Evolutionary conservation across 306 rosid species (phyloP).

Genomic region (Cercis canadensis): DNA sequence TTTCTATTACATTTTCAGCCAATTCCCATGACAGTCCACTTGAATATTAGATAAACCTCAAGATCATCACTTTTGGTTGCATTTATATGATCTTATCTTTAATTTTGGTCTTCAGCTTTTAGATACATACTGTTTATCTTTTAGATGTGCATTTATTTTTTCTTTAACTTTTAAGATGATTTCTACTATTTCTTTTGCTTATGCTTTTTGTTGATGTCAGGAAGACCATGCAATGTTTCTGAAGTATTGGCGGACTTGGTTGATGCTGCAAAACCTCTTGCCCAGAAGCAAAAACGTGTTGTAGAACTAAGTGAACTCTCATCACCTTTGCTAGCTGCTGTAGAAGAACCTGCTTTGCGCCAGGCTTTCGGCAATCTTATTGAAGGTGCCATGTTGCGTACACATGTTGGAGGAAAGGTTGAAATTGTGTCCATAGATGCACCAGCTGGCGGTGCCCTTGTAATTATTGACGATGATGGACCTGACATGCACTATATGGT

Average conservation of each 20-base stretch:
- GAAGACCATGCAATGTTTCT: slow-evolving; percentile 95
- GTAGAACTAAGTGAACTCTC: slow-evolving; percentile 66
- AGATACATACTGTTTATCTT: slow-evolving; percentile 18
- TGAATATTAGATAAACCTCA: slow-evolving; percentile 18
- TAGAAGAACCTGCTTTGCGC: slow-evolving; percentile 91
- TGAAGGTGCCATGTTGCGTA: slow-evolving; percentile 86
- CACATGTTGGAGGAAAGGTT: slow-evolving; percentile 86
- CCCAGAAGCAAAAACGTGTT: slow-evolving; percentile 64
- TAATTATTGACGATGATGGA: slow-evolving; percentile 89
- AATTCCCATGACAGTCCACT: slow-evolving; percentile 8
- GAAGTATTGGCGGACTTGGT: slow-evolving; percentile 78
- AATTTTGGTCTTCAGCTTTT: slow-evolving; percentile 6
- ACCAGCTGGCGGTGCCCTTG: slow-evolving; percentile 93
- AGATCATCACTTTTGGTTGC: slow-evolving; percentile 17
- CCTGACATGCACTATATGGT: slow-evolving; percentile 99
- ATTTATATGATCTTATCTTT: slow-evolving; percentile 7
- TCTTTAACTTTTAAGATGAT: slow-evolving; percentile 14
- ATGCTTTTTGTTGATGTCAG: slow-evolving; percentile 71
- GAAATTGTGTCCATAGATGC: slow-evolving; percentile 77
- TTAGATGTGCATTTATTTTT: slow-evolving; percentile 18
- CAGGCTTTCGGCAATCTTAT: slow-evolving; percentile 95
- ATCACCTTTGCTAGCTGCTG: slow-evolving; percentile 68
- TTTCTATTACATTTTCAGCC: background rate
- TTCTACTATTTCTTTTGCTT: slow-evolving; percentile 48
- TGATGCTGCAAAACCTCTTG: slow-evolving; percentile 84